Base-by-base conservation (phyloP, 371 early-diverging fungal genomes). In the Zancudomyces culisetae region DNA sequence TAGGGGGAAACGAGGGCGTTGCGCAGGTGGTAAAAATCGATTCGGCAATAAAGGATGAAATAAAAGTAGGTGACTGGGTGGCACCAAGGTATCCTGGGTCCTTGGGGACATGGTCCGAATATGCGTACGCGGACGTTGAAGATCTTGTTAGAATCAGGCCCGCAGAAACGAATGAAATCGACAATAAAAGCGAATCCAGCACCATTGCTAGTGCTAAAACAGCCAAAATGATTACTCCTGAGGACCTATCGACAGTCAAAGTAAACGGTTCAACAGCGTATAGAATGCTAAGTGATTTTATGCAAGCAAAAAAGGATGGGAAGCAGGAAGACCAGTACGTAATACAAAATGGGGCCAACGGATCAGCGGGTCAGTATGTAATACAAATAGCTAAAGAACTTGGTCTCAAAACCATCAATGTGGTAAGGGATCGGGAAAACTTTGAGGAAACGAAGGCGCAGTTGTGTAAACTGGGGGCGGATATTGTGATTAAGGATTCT, bases 261-360 rank as follows among this genome's bases (percentile, higher is more conserved):
- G 91, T 94, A n/a, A 94, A 96, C 60, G 86, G 88, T 2, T 79
- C 80, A 60, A 84, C 88, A n/a, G 97, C 94, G 4, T 94, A 87
- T 66, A 72, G 92, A 12, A 81, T 94, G 84, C 63, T 96, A 6
- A 69, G 74, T 10, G 94, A 97, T 60, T 94, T 91, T 70, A 77
- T 60, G 2, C 20, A 50, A 2, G 62, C 91, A 47, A 54, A 73
- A 20, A n/a, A n/a, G n/a, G n/a, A n/a, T n/a, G n/a, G n/a, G n/a
- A n/a, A n/a, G n/a, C n/a, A n/a, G n/a, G 60, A 53, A 69, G 89
- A 89, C 39, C 90, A 90, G 59, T 87, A 73, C 48, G 72, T 97
- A 3, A 77, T 97, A 45, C 96, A 97, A 60, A 93, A 94, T 62
- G 93, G 83, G 52, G 28, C 84, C 23, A 97, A 91, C 60, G 86